Evolutionary conservation across 1,139 yeast genomes (phyloP).

Genomic region (Hansenula lynferdii): DNA sequence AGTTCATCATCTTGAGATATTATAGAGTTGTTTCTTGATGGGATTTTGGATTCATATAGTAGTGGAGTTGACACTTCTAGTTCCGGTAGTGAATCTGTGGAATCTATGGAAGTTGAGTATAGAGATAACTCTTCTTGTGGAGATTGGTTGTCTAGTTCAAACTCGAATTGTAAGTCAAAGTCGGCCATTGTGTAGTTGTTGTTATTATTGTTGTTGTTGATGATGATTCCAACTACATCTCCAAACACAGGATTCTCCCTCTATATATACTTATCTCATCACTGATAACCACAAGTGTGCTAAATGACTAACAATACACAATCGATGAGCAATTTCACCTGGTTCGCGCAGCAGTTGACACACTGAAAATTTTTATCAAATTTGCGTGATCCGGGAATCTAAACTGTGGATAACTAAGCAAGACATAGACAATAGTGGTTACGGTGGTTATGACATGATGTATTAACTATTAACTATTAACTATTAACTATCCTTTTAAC

Average conservation of each 20-base stretch:
- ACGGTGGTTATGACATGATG: too few relatives aligned
- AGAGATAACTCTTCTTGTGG: conserved; percentile 5
- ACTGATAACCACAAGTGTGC: not conserved
- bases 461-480: too few relatives aligned
- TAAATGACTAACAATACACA: not conserved
- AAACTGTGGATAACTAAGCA: too few relatives aligned
- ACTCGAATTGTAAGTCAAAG: conserved; percentile 12
- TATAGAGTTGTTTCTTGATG: conserved; percentile 11
- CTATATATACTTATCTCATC: not conserved
- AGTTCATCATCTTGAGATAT: conserved; percentile 5
- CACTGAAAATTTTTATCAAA: too few relatives aligned
- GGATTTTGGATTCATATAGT: conserved; percentile 17
- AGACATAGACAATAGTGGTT: too few relatives aligned
- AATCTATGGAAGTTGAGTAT: conserved; percentile 15
- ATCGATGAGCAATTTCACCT: not conserved
- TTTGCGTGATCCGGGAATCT: too few relatives aligned
- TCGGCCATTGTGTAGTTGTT: conserved; percentile 9
- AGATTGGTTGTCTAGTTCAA: not conserved
- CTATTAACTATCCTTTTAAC: too few relatives aligned
- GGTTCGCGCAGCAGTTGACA: too few relatives aligned
- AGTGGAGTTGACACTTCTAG: conserved; percentile 19
- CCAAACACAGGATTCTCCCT: not conserved
- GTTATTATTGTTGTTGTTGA: not conserved
- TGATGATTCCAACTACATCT: not conserved
- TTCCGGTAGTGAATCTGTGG: conserved; percentile 12